These are phyloP conservation scores for Berberis vulgaris DNA, from an alignment of 164 flowering plant species.

Conservation along the genomic window DNA sequence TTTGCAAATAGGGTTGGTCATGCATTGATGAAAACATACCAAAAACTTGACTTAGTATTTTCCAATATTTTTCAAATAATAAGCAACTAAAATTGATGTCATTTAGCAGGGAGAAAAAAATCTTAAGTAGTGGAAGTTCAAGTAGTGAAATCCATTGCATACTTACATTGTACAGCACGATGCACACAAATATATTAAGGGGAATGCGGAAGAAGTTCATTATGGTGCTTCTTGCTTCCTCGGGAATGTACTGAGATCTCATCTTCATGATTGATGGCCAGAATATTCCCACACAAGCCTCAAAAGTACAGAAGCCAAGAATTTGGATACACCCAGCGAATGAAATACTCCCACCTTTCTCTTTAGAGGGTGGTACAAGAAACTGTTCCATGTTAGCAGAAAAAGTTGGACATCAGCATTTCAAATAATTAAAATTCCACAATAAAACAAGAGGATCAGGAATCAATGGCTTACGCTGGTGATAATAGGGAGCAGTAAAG, in stretches of 20 bases:
- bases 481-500: slow-evolving; percentile 68
- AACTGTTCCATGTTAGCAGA: slow-evolving; percentile 36
- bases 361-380: slow-evolving; percentile 51
- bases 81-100: too few relatives aligned
- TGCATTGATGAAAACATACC: too few relatives aligned
- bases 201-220: slow-evolving; percentile 99
- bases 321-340: slow-evolving; percentile 67
- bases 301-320: slow-evolving; percentile 86
- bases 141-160: too few relatives aligned
- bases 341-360: slow-evolving; percentile 72
- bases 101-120: too few relatives aligned
- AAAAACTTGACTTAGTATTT: too few relatives aligned
- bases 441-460: background rate
- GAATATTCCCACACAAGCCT: slow-evolving; percentile 90
- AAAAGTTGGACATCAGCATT: slow-evolving; percentile 15
- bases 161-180: slow-evolving; percentile 84
- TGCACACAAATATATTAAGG: slow-evolving; percentile 85
- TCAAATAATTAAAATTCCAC: background rate
- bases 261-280: slow-evolving; percentile 99
- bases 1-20: too few relatives aligned
- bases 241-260: slow-evolving; percentile 97
- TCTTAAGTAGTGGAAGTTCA: too few relatives aligned
- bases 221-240: slow-evolving; percentile 96
- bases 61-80: too few relatives aligned
- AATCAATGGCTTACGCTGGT: slow-evolving; percentile 44